phyloP scores from a whole-genome alignment of 768 basidiomycete genomes.

The Neoboletus subvelutipes region DNA sequence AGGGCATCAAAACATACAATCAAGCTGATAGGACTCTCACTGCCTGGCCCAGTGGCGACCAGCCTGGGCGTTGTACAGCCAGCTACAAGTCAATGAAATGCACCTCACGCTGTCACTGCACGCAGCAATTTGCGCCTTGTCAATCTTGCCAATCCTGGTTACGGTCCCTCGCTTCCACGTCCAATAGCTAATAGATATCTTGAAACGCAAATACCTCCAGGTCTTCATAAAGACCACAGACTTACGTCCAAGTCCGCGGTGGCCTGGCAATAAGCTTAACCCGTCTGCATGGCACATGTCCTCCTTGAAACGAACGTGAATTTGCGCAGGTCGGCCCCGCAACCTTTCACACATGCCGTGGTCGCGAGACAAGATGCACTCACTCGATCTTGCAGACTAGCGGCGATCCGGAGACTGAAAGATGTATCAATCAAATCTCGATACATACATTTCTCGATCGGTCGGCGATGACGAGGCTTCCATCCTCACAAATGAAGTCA shows the following conservation, averaged over 20 bases:
- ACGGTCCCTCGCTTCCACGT: constrained; percentile 1
- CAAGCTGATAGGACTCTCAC: neutral
- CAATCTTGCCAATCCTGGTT: neutral
- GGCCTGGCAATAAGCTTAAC: constrained; percentile 12
- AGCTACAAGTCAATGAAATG: neutral
- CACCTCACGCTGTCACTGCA: neutral
- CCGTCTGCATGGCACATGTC: neutral
- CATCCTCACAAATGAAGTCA: constrained; percentile 20
- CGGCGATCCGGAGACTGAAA: constrained; percentile 16
- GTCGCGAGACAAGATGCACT: constrained; percentile 4
- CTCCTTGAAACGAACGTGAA: constrained; percentile 1
- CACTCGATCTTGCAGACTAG: constrained; percentile 8
- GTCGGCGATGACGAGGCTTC: constrained; percentile 7
- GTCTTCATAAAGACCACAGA: constrained; percentile 9
- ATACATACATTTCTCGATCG: constrained; percentile 20
- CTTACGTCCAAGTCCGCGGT: constrained; percentile 21
- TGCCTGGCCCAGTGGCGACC: too few relatives aligned
- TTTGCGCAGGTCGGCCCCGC: constrained; percentile 18
- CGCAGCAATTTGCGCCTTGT: neutral
- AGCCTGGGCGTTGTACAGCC: neutral
- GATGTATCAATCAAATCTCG: constrained; percentile 18
- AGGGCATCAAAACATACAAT: too few relatives aligned
- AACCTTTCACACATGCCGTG: constrained; percentile 13
- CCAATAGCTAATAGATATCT: constrained; percentile 15
- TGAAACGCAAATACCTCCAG: constrained; percentile 3